phyloP scores from a whole-genome alignment of 495 filamentous ascomycete genomes.

The Chaetomium fimeti region DNA sequence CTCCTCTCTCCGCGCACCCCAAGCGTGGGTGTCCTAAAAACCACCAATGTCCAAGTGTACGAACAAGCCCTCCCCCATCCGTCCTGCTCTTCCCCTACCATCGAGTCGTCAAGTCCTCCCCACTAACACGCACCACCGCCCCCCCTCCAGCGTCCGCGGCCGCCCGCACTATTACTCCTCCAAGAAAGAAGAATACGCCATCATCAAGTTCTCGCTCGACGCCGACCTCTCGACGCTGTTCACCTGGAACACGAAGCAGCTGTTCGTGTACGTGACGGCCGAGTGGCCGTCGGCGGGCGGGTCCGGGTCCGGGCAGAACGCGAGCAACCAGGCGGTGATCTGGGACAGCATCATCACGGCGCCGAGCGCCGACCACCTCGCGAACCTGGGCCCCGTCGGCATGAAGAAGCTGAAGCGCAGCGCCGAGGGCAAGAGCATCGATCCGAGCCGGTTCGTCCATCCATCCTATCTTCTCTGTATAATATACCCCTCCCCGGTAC shows the following conservation, averaged over 20 bases:
- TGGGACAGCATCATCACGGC: slow-evolving; percentile 92
- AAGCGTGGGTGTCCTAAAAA: slow-evolving; percentile 58
- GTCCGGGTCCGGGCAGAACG: slow-evolving; percentile 33
- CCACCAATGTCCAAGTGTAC: slow-evolving; percentile 86
- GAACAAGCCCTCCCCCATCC: slow-evolving; percentile 23
- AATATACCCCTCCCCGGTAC: not conserved
- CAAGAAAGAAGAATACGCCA: slow-evolving; percentile 91
- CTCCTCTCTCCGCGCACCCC: slow-evolving; percentile 69
- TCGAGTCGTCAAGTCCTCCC: not conserved
- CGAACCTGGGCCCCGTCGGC: slow-evolving; percentile 50
- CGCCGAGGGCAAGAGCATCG: slow-evolving; percentile 52
- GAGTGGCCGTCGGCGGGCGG: slow-evolving; percentile 63
- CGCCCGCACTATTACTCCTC: slow-evolving; percentile 89
- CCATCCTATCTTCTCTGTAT: slow-evolving; percentile 5
- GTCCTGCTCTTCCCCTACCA: slow-evolving; percentile 6
- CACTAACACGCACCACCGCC: slow-evolving; percentile 6
- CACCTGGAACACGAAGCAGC: slow-evolving; percentile 99
- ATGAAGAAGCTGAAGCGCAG: slow-evolving; percentile 54
- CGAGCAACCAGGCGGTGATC: slow-evolving; percentile 74
- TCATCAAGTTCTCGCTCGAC: slow-evolving; percentile 89
- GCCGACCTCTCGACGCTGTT: slow-evolving; percentile 84
- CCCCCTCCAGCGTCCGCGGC: slow-evolving; percentile 67
- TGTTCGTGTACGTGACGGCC: slow-evolving; percentile 93
- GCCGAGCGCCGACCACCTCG: slow-evolving; percentile 56
- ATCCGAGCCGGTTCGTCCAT: slow-evolving; percentile 47